These are phyloP conservation scores for Hypoxylon crocopeplum DNA, from an alignment of 495 filamentous ascomycete species.

Conservation along the genomic window DNA sequence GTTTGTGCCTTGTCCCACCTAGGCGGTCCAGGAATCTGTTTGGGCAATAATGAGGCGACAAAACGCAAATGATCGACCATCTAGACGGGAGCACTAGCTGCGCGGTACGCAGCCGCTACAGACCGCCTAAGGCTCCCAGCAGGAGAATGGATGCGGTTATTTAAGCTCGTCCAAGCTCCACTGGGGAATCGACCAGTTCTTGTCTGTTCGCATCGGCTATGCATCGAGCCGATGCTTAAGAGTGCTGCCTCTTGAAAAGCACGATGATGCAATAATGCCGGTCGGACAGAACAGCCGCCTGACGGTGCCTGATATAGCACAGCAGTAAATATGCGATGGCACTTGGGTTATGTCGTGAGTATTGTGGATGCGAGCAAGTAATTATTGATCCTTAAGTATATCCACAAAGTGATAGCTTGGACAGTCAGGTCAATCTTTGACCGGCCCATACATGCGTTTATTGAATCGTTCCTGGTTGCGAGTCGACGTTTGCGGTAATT, in stretches of 20 bases:
- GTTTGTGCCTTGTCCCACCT: conserved; percentile 32
- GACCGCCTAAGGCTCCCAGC: conserved; percentile 16
- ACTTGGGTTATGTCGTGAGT: not conserved
- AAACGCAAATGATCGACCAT: conserved; percentile 28
- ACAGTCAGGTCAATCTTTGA: conserved; percentile 22
- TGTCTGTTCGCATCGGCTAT: conserved; percentile 17
- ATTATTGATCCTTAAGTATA: conserved; percentile 10
- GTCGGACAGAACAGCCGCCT: conserved; percentile 6
- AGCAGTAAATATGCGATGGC: too few relatives aligned
- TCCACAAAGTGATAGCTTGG: conserved; percentile 10
- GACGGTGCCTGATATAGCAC: too few relatives aligned
- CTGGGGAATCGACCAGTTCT: conserved; percentile 1
- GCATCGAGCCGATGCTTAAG: conserved; percentile 4
- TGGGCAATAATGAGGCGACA: conserved; percentile 17
- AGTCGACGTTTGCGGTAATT: conserved; percentile 15
- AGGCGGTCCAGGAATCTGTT: conserved; percentile 15
- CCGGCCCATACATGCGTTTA: conserved; percentile 21
- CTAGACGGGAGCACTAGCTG: conserved; percentile 30
- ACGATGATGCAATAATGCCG: conserved; percentile 24
- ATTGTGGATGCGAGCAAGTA: conserved; percentile 19
- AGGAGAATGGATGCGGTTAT: conserved; percentile 9
- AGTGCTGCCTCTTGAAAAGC: conserved; percentile 1
- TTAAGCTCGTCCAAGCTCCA: conserved; percentile 16
- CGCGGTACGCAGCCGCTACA: conserved; percentile 20
- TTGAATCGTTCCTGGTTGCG: conserved; percentile 12